These are phyloP conservation scores for Rubia yunnanensis DNA, from an alignment of 257 asterid species.

Conservation along the genomic window DNA sequence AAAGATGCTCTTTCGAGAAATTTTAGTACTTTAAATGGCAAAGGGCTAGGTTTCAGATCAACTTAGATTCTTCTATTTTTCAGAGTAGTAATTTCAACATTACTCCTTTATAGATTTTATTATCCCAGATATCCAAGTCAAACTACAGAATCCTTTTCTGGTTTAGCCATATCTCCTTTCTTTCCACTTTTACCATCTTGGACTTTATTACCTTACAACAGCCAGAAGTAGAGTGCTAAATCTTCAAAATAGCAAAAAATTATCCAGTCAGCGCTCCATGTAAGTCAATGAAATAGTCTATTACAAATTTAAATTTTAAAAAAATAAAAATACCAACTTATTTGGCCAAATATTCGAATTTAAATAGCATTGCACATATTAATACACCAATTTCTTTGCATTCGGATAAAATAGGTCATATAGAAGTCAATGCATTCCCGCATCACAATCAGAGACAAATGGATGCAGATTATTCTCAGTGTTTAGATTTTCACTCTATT, in stretches of 20 bases:
- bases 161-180: not conserved
- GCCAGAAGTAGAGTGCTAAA: not conserved
- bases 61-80: not conserved
- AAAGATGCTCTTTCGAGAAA: not conserved
- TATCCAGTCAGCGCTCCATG: not conserved
- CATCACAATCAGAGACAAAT: not conserved
- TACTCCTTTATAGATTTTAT: not conserved
- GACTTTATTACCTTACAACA: not conserved
- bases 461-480: not conserved
- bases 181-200: not conserved
- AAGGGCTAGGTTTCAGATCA: not conserved
- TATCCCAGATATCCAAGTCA: not conserved
- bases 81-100: not conserved
- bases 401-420: not conserved
- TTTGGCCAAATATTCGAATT: not conserved
- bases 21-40: not conserved
- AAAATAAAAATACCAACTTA: not conserved
- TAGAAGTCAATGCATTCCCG: not conserved
- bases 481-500: not conserved
- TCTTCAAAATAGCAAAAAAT: not conserved
- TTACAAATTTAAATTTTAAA: not conserved
- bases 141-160: not conserved
- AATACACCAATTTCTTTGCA: not conserved
- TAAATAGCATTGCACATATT: not conserved
- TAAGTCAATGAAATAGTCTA: not conserved